Evolutionary conservation across 805 yeast species (phyloP).

Genomic region (Priceomyces melissophilus): DNA sequence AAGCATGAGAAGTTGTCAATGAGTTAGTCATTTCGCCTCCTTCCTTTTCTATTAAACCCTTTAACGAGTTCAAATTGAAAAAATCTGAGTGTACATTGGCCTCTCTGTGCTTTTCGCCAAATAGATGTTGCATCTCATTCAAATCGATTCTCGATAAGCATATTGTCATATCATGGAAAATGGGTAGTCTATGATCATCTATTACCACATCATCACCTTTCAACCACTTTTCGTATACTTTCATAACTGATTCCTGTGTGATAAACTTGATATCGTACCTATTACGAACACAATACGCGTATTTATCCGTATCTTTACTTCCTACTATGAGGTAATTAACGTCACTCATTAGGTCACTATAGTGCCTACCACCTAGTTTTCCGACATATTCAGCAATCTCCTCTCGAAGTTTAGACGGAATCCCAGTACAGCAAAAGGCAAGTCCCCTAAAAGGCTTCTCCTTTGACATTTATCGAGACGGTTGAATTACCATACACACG

Average conservation of each 20-base stretch:
- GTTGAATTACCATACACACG: too few relatives aligned
- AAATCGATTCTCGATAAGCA: conserved; percentile 42
- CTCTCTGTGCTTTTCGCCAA: conserved; percentile 21
- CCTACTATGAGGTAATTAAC: conserved; percentile 62
- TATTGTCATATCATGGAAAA: conserved; percentile 43
- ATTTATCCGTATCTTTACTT: conserved; percentile 52
- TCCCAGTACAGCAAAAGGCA: conserved; percentile 57
- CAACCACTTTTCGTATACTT: conserved; percentile 50
- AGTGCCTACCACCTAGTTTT: conserved; percentile 57
- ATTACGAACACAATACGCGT: conserved; percentile 45
- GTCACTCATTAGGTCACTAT: conserved; percentile 58
- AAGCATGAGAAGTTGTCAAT: conserved; percentile 40
- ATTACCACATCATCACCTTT: conserved; percentile 41
- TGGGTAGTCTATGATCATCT: conserved; percentile 29
- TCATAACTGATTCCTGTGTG: conserved; percentile 41
- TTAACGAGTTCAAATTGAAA: conserved; percentile 28
- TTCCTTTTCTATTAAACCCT: conserved; percentile 31
- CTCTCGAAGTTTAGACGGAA: conserved; percentile 38
- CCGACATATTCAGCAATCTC: conserved; percentile 44
- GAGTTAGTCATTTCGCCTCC: conserved; percentile 55
- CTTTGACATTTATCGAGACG: not conserved
- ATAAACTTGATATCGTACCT: conserved; percentile 59
- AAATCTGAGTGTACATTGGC: conserved; percentile 13
- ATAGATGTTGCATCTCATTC: conserved; percentile 5
- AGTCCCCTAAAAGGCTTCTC: conserved; percentile 43